phyloP scores from a whole-genome alignment of 1,284 basidiomycete genomes.

The Puccinia triticina region DNA sequence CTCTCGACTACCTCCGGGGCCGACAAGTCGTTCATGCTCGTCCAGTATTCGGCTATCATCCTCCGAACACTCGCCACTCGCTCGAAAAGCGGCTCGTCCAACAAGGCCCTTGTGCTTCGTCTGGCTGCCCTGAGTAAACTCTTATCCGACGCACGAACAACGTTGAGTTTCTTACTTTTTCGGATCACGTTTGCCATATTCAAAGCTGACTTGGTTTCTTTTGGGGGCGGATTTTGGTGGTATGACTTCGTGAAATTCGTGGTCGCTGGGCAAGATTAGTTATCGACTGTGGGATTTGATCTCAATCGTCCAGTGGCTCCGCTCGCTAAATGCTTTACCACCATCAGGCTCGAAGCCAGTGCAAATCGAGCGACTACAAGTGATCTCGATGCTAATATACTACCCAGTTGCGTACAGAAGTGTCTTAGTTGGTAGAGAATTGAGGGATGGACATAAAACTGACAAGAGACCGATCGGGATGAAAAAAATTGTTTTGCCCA shows the following conservation, averaged over 20 bases:
- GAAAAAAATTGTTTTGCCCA: neutral
- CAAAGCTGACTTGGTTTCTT: too few relatives aligned
- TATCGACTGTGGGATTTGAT: slow-evolving; percentile 47
- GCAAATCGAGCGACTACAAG: slow-evolving; percentile 37
- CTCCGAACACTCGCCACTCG: slow-evolving; percentile 18
- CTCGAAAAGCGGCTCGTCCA: neutral
- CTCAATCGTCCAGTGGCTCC: slow-evolving; percentile 37
- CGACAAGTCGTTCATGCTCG: slow-evolving; percentile 49
- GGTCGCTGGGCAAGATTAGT: neutral
- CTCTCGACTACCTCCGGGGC: slow-evolving; percentile 44
- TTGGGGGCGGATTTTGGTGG: neutral
- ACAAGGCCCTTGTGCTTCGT: slow-evolving; percentile 16
- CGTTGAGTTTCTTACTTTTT: slow-evolving; percentile 3
- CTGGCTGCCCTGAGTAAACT: slow-evolving; percentile 33
- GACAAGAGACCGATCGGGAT: neutral
- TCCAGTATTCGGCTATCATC: slow-evolving; percentile 40
- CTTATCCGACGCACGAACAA: slow-evolving; percentile 49
- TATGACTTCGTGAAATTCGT: neutral
- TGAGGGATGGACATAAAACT: neutral
- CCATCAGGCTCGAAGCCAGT: slow-evolving; percentile 13
- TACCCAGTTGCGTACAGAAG: slow-evolving; percentile 39
- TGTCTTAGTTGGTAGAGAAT: neutral
- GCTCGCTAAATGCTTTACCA: slow-evolving; percentile 14
- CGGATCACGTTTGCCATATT: neutral
- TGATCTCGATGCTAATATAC: slow-evolving; percentile 47